phyloP scores from a whole-genome alignment of 495 filamentous ascomycete species.

The Talaromyces nanjingensis region DNA sequence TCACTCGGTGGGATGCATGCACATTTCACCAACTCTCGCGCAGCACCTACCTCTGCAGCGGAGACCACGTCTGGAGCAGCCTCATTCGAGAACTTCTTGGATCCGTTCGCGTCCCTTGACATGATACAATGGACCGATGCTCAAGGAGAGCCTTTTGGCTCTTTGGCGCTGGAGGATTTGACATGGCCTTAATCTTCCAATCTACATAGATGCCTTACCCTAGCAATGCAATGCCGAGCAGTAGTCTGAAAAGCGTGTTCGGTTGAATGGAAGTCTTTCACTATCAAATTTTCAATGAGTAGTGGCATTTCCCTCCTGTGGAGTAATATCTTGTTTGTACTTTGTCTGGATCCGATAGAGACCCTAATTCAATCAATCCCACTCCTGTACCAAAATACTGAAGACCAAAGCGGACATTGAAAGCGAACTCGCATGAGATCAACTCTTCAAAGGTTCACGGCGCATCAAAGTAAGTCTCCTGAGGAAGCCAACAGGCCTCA shows the following conservation, averaged over 20 bases:
- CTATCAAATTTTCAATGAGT: constrained; percentile 4
- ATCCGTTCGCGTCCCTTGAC: constrained; percentile 6
- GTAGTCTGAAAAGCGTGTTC: constrained; percentile 2
- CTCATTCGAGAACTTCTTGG: constrained; percentile 6
- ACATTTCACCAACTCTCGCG: constrained; percentile 3
- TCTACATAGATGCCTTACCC: constrained; percentile 7
- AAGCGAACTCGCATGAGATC: constrained; percentile 6
- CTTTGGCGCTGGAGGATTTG: constrained; percentile 5
- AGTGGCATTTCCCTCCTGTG: constrained; percentile 1
- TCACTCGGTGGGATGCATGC: constrained; percentile 5
- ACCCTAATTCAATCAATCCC: not conserved
- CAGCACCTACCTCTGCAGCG: not conserved
- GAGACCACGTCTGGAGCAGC: constrained; percentile 4
- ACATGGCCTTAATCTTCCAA: constrained; percentile 4
- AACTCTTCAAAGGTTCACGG: not conserved
- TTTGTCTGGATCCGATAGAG: constrained; percentile 5
- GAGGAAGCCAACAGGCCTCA: constrained; percentile 6
- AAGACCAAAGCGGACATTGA: constrained; percentile 3
- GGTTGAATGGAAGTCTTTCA: constrained; percentile 5
- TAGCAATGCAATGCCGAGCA: not conserved
- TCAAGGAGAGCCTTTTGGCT: constrained; percentile 8
- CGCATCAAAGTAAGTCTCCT: constrained; percentile 6
- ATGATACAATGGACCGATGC: constrained; percentile 1
- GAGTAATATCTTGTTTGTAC: constrained; percentile 6
- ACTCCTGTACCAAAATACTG: constrained; percentile 2